Conservation (phyloP, 176 grass and related monocot genomes). For the Eragrostis nindensis region DNA sequence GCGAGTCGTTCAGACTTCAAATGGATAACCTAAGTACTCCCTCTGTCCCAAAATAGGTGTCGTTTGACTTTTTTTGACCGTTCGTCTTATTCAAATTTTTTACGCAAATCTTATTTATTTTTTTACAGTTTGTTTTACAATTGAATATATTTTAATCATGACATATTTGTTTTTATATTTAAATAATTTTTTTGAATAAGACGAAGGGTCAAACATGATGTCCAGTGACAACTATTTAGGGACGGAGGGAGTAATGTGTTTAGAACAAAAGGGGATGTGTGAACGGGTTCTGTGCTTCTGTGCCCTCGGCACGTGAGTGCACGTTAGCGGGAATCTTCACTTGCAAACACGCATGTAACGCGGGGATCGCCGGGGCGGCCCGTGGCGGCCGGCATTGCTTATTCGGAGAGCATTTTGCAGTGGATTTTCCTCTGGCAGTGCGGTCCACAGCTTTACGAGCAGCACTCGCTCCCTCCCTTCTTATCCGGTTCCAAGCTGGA, state of each 20-base stretch:
- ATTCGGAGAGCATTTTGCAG: not conserved
- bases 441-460: not conserved
- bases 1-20: not conserved
- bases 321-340: constrained; percentile 20
- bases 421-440: not conserved
- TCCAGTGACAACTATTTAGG: not conserved
- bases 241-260: too few species aligned
- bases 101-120: too few species aligned
- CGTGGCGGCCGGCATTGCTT: not conserved
- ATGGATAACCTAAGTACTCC: not conserved
- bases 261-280: constrained; percentile 1
- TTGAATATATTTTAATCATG: too few species aligned
- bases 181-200: too few species aligned
- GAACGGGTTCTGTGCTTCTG: not conserved
- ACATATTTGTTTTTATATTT: too few species aligned
- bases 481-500: constrained; percentile 28
- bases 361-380: not conserved
- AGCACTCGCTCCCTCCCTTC: not conserved
- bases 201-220: constrained; percentile 2
- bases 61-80: too few species aligned
- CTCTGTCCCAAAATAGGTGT: too few species aligned
- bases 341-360: not conserved
- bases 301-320: constrained; percentile 28
- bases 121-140: too few species aligned
- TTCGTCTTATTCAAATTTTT: too few species aligned